A percentile compares a stretch with the other conserved stretches of the same genome.
These are phyloP conservation scores for Aspergillus sp. DNA, from an alignment of 2,329 filamentous ascomycete species.

Conservation along the genomic window DNA sequence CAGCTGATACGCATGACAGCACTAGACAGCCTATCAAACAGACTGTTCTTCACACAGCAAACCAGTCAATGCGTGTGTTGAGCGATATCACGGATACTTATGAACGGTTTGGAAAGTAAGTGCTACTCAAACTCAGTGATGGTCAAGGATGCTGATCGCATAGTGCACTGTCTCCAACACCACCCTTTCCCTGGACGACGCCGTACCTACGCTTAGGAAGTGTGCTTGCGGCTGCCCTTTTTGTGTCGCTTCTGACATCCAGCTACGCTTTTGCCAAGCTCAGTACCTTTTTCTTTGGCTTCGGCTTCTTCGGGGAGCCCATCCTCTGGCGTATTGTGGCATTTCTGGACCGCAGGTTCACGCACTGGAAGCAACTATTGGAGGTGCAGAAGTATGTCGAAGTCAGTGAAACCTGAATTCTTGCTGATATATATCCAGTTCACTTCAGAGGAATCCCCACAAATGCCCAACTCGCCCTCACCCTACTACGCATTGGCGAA, in stretches of 20 bases:
- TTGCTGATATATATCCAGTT: conserved; percentile 36
- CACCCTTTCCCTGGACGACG: conserved; percentile 50
- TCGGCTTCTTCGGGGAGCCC: conserved; percentile 73
- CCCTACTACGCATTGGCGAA: conserved; percentile 72
- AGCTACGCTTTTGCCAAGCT: conserved; percentile 58
- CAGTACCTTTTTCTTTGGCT: conserved; percentile 58
- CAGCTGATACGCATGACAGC: conserved; percentile 5
- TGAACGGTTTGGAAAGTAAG: conserved; percentile 55
- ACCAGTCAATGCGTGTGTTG: conserved; percentile 2
- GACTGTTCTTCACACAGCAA: conserved; percentile 17
- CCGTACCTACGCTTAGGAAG: conserved; percentile 50
- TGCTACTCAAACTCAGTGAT: conserved; percentile 3
- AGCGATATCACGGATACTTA: conserved; percentile 42
- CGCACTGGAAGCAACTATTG: conserved; percentile 66
- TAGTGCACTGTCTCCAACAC: conserved; percentile 54
- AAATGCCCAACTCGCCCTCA: conserved; percentile 75
- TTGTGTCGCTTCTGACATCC: conserved; percentile 47
- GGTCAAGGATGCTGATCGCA: conserved; percentile 1
- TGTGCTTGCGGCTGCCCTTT: conserved; percentile 45
- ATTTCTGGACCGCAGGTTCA: conserved; percentile 45
- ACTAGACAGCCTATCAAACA: conserved; percentile 38
- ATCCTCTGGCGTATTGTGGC: conserved; percentile 53
- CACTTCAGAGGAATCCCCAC: conserved; percentile 71
- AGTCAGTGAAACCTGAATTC: too few relatives aligned
- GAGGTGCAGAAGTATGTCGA: conserved; percentile 54